Evolutionary conservation across 2,329 filamentous ascomycete genomes (phyloP).

Genomic region (Beauveria asiatica): DNA sequence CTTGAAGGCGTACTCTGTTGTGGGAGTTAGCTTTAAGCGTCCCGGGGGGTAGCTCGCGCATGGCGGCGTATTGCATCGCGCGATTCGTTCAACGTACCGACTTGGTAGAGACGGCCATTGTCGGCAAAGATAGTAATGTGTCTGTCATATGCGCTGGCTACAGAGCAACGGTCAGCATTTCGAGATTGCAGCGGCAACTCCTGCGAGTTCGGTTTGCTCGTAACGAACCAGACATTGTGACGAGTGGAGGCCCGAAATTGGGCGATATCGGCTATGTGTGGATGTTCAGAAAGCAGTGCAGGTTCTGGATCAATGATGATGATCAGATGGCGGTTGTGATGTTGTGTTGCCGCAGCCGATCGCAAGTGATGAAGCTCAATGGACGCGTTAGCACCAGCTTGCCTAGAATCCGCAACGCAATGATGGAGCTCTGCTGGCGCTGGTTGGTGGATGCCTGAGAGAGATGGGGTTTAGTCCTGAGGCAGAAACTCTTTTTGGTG

Average conservation of each 20-base stretch:
- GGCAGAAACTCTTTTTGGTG: background rate
- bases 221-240: slow-evolving; percentile 45
- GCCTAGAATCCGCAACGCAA: slow-evolving; percentile 30
- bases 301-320: slow-evolving; percentile 4
- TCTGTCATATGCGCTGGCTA: slow-evolving; percentile 79
- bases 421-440: slow-evolving; percentile 6
- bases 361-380: slow-evolving; percentile 7
- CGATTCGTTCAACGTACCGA: slow-evolving; percentile 58
- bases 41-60: slow-evolving; percentile 11
- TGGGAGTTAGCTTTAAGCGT: slow-evolving; percentile 6
- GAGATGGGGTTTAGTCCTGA: background rate
- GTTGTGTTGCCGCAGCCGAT: slow-evolving; percentile 3
- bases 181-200: slow-evolving; percentile 20
- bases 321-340: slow-evolving; percentile 18
- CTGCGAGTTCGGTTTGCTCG: slow-evolving; percentile 8
- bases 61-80: background rate
- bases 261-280: background rate
- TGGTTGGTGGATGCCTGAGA: slow-evolving; percentile 3
- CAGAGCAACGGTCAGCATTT: slow-evolving; percentile 15
- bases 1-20: slow-evolving; percentile 98
- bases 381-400: slow-evolving; percentile 40
- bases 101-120: slow-evolving; percentile 97
- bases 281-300: background rate
- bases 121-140: slow-evolving; percentile 99
- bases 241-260: slow-evolving; percentile 16